Evolutionary conservation across 2,329 filamentous ascomycete species (phyloP), one percentile per base, ranked within the genome.

Genomic region (Fusarium miscanthi): DNA sequence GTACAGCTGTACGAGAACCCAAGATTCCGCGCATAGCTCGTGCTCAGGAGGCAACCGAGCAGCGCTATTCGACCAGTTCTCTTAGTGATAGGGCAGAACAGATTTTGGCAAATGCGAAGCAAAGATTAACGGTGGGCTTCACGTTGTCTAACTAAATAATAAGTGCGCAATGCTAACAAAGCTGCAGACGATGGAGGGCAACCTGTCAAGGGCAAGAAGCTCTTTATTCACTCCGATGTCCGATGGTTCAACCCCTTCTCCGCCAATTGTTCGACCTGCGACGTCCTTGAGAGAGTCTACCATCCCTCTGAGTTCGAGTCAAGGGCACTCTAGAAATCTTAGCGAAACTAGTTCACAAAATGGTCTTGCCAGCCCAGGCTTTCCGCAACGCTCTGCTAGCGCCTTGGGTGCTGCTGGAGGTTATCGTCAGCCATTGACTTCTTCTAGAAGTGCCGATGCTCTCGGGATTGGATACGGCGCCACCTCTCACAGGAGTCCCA

Each of bases 51-150:
- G 43, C 66, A 31, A 70, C 62, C 31, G 89, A 90, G 63, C 88
- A 92, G 61, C 86, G 87, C 48, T 89, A 92, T 76, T 93, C 93
- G 7, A 93, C 93, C 53, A 90, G 88, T 21, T 90, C 93, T 30
- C 83, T 97, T 71, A 95, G 94, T 80, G 91, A 92, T 74, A 90
- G 94, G 76, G 95, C 95, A 3, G 95, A 98, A 80, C 87, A 95
- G 78, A 98, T 98, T 78, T 86, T 98, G 61, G 94, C 94, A 62
- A 97, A 97, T 82, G 95, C 95, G 37, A 98, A 98, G 84, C 92
- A 91, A 80, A 88, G 94, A 75, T 86, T 98, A 69, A 96, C 93
- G 79, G 94, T 97, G 86, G 81, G 93, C 83, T 41, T 33, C 40
- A 12, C 19, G 37, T 19, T 46, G 16, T 37, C 30, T 37, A 43